Evolutionary conservation across 1,139 yeast species (phyloP).

Genomic region (Yamadazyma buinensis): DNA sequence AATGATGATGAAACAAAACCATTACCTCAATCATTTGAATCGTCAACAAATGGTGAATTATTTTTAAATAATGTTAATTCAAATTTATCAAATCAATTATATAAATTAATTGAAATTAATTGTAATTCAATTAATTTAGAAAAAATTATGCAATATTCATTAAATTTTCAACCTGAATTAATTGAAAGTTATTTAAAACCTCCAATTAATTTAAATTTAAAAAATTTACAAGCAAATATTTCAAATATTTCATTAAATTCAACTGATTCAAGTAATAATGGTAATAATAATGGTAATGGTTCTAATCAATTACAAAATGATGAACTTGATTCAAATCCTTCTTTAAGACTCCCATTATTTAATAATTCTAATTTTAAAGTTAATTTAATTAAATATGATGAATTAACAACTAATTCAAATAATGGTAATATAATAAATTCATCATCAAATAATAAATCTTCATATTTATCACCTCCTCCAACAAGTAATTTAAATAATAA

Average conservation of each 20-base stretch:
- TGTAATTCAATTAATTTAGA: constrained; percentile 38
- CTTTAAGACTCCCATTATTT: constrained; percentile 31
- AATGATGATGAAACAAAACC: constrained; percentile 30
- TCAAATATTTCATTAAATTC: constrained; percentile 30
- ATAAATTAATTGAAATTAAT: constrained; percentile 36
- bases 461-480: too few species aligned
- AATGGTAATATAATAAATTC: neutral
- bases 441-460: neutral
- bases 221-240: constrained; percentile 8
- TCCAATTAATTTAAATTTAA: constrained; percentile 3
- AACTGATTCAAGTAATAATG: constrained; percentile 19
- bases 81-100: constrained; percentile 21
- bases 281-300: constrained; percentile 1
- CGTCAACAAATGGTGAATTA: neutral
- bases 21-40: constrained; percentile 17
- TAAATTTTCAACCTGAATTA: constrained; percentile 36
- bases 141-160: constrained; percentile 36
- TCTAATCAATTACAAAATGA: constrained; percentile 1
- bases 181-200: constrained; percentile 36
- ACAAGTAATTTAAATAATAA: neutral
- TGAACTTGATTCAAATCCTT: constrained; percentile 12
- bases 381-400: constrained; percentile 36
- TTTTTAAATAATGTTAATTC: constrained; percentile 7
- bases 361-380: constrained; percentile 38
- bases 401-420: constrained; percentile 14